Percentiles rank a stretch among this genome's conserved stretches.
Evolutionary conservation across 2,329 filamentous ascomycete species (phyloP).

Genomic region (Huntiella bhutanensis): DNA sequence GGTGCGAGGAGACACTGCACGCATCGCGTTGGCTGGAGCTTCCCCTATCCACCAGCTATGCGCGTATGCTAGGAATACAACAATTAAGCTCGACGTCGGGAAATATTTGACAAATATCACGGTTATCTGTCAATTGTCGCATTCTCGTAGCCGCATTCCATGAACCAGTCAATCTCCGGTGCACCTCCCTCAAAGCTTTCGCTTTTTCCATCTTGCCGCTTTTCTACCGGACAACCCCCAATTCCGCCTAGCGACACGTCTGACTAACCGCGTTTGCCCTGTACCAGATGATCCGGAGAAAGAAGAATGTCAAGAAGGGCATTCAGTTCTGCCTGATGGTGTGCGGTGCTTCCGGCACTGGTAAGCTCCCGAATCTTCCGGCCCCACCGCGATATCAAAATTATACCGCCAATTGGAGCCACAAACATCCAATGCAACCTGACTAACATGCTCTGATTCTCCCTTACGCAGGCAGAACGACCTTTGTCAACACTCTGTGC

Average conservation of each 20-base stretch:
- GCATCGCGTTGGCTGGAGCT: not conserved
- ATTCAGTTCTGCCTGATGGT: constrained; percentile 99
- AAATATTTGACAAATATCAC: no score
- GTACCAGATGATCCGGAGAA: constrained; percentile 90
- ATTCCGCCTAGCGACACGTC: no score
- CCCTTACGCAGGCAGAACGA: constrained; percentile 58
- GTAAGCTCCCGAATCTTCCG: constrained; percentile 31
- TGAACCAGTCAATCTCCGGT: no score
- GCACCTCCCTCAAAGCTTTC: no score
- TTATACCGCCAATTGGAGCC: not conserved
- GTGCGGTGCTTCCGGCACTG: constrained; percentile 94
- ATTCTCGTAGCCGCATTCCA: no score
- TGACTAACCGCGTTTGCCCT: constrained; percentile 14
- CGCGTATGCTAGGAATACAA: not conserved
- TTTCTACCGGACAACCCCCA: no score
- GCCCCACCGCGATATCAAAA: not conserved
- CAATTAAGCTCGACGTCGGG: no score
- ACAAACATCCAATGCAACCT: not conserved
- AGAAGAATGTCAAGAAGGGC: constrained; percentile 99
- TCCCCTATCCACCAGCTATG: constrained; percentile 1
- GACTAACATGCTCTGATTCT: constrained; percentile 8
- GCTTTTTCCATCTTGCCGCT: no score
- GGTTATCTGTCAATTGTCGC: no score
- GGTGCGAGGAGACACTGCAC: no score
- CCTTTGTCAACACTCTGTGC: constrained; percentile 98